Evolutionary conservation across 495 filamentous ascomycete genomes (phyloP).

Genomic region (Evernia prunastri): DNA sequence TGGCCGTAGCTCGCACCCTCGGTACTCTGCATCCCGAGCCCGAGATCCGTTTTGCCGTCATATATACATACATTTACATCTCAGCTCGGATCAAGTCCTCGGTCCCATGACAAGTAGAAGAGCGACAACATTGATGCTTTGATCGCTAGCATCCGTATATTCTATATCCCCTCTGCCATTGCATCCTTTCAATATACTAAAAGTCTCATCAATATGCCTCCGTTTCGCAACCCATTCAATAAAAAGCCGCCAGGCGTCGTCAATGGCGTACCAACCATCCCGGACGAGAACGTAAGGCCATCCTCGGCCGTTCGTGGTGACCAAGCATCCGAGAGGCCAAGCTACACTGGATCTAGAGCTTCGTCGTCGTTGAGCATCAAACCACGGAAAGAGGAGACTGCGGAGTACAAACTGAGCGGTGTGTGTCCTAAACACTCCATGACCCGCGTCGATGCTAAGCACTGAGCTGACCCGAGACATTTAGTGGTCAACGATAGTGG

Average conservation of each 20-base stretch:
- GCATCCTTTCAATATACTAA: conserved; percentile 8
- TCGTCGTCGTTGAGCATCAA: conserved; percentile 58
- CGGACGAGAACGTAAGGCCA: conserved; percentile 50
- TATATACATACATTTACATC: not conserved
- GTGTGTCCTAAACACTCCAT: conserved; percentile 29
- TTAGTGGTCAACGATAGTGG: conserved; percentile 95
- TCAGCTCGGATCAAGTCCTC: not conserved
- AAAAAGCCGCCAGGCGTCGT: conserved; percentile 49
- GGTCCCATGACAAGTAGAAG: not conserved
- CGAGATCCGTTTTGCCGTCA: not conserved
- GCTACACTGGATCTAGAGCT: conserved; percentile 48
- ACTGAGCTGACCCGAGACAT: conserved; percentile 19
- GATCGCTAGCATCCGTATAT: not conserved
- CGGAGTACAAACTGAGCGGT: conserved; percentile 82
- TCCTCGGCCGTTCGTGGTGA: conserved; percentile 45
- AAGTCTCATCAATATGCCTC: conserved; percentile 48
- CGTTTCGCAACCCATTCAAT: conserved; percentile 68
- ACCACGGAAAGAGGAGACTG: conserved; percentile 51
- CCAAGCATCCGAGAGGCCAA: conserved; percentile 34
- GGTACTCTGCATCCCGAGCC: not conserved
- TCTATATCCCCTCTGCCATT: not conserved
- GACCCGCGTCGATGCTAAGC: not conserved
- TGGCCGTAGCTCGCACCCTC: too few species aligned
- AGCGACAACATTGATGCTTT: not conserved
- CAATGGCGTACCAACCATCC: conserved; percentile 36